Evolutionary conservation across 148 eudicot species (phyloP), one percentile per base, ranked within the genome.

Genomic region (Rhododendron henanense): DNA sequence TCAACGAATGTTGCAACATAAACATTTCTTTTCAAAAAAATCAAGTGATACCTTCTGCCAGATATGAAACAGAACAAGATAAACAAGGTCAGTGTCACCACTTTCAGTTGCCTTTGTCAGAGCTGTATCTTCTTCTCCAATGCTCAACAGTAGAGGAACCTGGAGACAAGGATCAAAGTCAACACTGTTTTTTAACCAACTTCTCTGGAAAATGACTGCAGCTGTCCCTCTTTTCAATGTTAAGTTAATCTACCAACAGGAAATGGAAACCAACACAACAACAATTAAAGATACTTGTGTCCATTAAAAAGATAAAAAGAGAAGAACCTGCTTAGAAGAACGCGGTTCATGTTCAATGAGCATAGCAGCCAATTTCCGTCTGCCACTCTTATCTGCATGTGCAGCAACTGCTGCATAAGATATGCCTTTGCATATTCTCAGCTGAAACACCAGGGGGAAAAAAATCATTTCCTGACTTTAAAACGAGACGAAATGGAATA

Each of bases 331-430:
- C 88, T 97, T 97, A 33, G 96, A 94, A 85, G 98, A 89, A 88
- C 95, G 95, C 51, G 98, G 99, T 83, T 97, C 98, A 88, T 95
- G 98, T 88, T 97, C 98, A 88, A 95, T 91, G 74, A 97, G 98
- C 93, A 96, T 90, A 79, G 98, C 98, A 87, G 99, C 98, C 90
- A 97, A 93, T 88, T 95, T 97, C 79, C 98, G 88, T 73, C 98
- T 93, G 84, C 94, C 94, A 88, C 80, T 93, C 91, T 97, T 95
- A 91, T 97, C 98, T 85, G 99, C 98, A 90, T 94, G 98, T 87
- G 95, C 99, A 86, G 99, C 98, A 85, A 97, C 98, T 85, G 98
- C 94, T 84, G 99, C 99, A 91, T 94, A 97, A 86, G 98, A 96
- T 87, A 95, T 94, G 63, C 98, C 95, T 91, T 94, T 95, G 92